Evolutionary conservation across 2,329 filamentous ascomycete genomes (phyloP), one percentile per base, ranked within the genome.

Genomic region (Aspergillus glaucus): DNA sequence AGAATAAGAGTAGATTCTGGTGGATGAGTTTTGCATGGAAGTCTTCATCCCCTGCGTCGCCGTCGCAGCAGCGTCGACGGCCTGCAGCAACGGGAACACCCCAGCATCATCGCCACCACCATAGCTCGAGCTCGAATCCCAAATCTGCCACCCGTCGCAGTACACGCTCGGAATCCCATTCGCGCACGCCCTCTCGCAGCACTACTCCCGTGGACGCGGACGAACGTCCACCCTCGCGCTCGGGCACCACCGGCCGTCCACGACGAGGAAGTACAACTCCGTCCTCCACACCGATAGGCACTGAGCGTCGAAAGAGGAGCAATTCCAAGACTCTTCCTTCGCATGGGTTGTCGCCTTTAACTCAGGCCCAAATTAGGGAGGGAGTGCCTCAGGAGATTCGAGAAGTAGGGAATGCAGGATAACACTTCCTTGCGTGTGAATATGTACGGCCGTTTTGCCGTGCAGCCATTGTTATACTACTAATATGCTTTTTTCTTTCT

Each of bases 1-100:
- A 84, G 59, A 77, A 84, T 52, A 82, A 85, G 46, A 81, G 85
- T 19, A 87, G 85, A 84, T 74, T 94, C 32, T 94, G 89, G 89
- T 94, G 91, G 86, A 81, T 88, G 1, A 87, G 88, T 0, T 73
- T 79, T 30, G 79, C 62, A 32, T 66, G 68, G 61, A 64, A 60
- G 50, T 58, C 61, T 45, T 64, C 66, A 6, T 58, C 61, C 44
- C 62, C 61, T 36, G 64, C 63, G 49, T 62, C 26, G 57, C 61
- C 9, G 60, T 64, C 30, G 59, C 60, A 7, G 15, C 41, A 26
- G 12, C 24, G 41, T n/a, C 22, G 22, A 4, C 22, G 24, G 8
- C 40, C 22, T 21, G 19, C 41, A 17, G 14, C 22, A 15, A 17
- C 7, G 15, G 37, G 37, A 15, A 65, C 57, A 2, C 42, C 64